A percentile compares a stretch with the other conserved stretches of the same genome.
Evolutionary conservation across 2,329 filamentous ascomycete species (phyloP).

Genomic region (Pyricularia sp.): DNA sequence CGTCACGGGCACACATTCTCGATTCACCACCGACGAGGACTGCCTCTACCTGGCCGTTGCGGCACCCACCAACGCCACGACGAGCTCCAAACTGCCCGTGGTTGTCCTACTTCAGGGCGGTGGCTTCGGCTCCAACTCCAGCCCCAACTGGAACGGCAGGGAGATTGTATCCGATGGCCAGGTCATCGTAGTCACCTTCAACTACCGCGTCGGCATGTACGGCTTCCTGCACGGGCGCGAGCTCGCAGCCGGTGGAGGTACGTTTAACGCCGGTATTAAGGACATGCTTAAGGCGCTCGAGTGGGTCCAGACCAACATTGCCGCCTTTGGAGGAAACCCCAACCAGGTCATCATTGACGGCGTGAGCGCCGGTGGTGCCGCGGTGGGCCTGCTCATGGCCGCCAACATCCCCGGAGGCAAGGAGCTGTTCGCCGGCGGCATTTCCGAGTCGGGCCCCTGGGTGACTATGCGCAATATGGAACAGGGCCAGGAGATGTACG

Average conservation of each 20-base stretch:
- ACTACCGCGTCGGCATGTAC: conserved; percentile 21
- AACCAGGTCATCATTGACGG: background rate
- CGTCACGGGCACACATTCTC: conserved; percentile 11
- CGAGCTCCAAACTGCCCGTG: conserved; percentile 28
- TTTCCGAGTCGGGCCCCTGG: conserved; percentile 3
- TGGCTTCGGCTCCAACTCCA: conserved; percentile 36
- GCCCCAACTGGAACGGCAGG: conserved; percentile 44
- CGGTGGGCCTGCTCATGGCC: conserved; percentile 2
- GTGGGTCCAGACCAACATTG: conserved; percentile 8
- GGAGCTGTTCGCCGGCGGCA: background rate
- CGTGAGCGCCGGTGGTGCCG: background rate
- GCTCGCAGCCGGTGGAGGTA: background rate
- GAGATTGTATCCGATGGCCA: conserved; percentile 39
- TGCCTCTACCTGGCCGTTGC: conserved; percentile 62
- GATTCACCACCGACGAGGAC: conserved; percentile 42
- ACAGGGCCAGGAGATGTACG: background rate
- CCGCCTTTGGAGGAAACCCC: conserved; percentile 8
- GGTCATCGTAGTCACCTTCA: conserved; percentile 57
- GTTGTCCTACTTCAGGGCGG: conserved; percentile 34
- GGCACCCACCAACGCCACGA: conserved; percentile 44
- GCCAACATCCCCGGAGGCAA: background rate
- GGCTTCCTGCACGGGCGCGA: background rate
- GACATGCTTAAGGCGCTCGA: conserved; percentile 3
- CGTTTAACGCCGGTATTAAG: conserved; percentile 10
- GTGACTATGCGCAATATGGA: conserved; percentile 1